These are phyloP conservation scores for Euphorbia pulcherrima DNA, from an alignment of 345 rosid species.

Conservation along the genomic window DNA sequence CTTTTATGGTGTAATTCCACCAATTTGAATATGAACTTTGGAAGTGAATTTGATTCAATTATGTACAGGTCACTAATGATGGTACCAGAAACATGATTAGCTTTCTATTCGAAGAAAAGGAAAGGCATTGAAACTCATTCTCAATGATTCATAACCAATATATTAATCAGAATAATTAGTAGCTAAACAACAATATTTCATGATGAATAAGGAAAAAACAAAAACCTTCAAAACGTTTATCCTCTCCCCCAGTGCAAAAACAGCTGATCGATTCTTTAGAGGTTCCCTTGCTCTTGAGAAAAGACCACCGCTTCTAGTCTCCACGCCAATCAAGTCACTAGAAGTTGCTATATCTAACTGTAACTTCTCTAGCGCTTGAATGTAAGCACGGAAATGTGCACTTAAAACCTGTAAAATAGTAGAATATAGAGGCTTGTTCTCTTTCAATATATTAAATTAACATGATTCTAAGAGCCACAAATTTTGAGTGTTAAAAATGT, in stretches of 20 bases:
- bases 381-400: conserved; percentile 97
- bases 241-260: conserved; percentile 92
- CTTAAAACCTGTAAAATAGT: conserved; percentile 76
- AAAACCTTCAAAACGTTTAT: conserved; percentile 85
- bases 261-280: conserved; percentile 85
- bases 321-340: conserved; percentile 92
- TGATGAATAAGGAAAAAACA: neutral
- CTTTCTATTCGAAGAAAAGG: neutral
- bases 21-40: neutral
- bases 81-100: neutral
- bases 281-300: conserved; percentile 88
- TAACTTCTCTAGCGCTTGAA: conserved; percentile 89
- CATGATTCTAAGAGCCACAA: neutral
- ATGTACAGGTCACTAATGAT: neutral
- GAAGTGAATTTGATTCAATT: neutral
- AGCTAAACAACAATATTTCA: neutral
- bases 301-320: conserved; percentile 77
- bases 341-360: conserved; percentile 95
- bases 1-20: neutral
- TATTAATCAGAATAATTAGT: neutral
- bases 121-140: conserved; percentile 9
- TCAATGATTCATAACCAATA: conserved; percentile 4
- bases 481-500: neutral
- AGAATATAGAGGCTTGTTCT: neutral
- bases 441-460: neutral